Conservation (phyloP, 202 grass and related monocot species). For the Zoysia matrella region DNA sequence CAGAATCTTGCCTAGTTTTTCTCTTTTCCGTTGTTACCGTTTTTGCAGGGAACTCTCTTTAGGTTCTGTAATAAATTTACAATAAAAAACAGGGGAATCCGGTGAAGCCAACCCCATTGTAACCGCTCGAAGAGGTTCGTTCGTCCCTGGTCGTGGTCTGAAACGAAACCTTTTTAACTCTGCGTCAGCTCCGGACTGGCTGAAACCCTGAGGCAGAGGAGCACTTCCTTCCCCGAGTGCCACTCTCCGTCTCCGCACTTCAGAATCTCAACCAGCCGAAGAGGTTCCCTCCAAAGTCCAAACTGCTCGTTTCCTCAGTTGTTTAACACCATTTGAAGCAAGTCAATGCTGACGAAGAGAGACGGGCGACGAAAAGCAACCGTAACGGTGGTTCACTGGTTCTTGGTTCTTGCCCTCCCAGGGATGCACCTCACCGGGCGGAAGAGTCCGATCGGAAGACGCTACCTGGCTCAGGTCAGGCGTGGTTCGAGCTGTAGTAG, state of each 20-base stretch:
- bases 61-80: no score
- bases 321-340: constrained; percentile 28
- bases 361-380: background rate
- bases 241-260: background rate
- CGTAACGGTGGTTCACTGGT: no score
- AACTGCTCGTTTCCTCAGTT: background rate
- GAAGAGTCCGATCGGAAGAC: no score
- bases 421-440: no score
- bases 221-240: background rate
- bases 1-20: no score
- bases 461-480: no score
- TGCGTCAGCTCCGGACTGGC: constrained; percentile 22
- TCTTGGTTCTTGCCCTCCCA: no score
- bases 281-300: constrained; percentile 6
- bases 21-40: no score
- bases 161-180: background rate
- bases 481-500: no score
- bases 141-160: background rate
- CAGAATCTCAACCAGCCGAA: constrained; percentile 31
- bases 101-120: background rate
- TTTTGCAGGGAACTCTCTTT: no score
- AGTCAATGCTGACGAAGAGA: constrained; percentile 29
- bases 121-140: background rate
- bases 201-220: background rate
- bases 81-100: background rate